A percentile compares a stretch with the other conserved stretches of the same genome.
These are phyloP conservation scores for Boletus tomentosulus DNA, from an alignment of 768 basidiomycete species.

Conservation along the genomic window DNA sequence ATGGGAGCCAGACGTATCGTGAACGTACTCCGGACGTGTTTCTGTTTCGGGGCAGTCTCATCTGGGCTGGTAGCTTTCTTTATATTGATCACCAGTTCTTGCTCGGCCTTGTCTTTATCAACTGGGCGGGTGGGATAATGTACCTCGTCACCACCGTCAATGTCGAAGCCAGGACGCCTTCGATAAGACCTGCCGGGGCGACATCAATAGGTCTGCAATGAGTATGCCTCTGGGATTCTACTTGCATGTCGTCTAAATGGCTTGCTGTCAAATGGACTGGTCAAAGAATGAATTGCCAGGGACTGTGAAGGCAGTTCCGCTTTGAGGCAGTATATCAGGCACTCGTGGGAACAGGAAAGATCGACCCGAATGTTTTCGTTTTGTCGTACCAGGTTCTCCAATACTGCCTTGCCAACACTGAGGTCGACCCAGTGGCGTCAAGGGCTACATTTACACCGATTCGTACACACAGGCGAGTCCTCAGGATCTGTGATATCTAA, in stretches of 20 bases:
- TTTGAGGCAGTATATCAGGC: slow-evolving; percentile 6
- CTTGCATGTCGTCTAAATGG: slow-evolving; percentile 22
- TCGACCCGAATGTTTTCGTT: slow-evolving; percentile 16
- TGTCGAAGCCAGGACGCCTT: slow-evolving; percentile 49
- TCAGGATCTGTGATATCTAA: slow-evolving; percentile 36
- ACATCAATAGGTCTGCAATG: slow-evolving; percentile 8
- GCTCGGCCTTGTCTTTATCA: slow-evolving; percentile 97
- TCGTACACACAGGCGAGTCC: slow-evolving; percentile 15
- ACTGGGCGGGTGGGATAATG: slow-evolving; percentile 97
- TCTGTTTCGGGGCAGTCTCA: slow-evolving; percentile 97
- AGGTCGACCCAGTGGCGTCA: slow-evolving; percentile 9
- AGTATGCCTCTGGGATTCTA: slow-evolving; percentile 5
- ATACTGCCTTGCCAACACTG: slow-evolving; percentile 1
- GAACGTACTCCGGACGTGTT: slow-evolving; percentile 92
- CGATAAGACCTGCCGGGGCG: slow-evolving; percentile 28
- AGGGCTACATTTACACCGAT: slow-evolving; percentile 6
- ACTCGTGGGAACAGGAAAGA: slow-evolving; percentile 19
- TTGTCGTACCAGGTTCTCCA: slow-evolving; percentile 11
- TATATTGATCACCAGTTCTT: slow-evolving; percentile 89
- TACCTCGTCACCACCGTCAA: slow-evolving; percentile 68
- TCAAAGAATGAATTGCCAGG: slow-evolving; percentile 1
- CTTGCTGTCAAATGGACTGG: slow-evolving; percentile 1
- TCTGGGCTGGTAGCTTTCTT: slow-evolving; percentile 98
- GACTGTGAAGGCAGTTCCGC: background rate
- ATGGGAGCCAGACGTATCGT: slow-evolving; percentile 8